Evolutionary conservation across 345 rosid species (phyloP), one percentile per base, ranked within the genome.

Genomic region (Syzygium grande): DNA sequence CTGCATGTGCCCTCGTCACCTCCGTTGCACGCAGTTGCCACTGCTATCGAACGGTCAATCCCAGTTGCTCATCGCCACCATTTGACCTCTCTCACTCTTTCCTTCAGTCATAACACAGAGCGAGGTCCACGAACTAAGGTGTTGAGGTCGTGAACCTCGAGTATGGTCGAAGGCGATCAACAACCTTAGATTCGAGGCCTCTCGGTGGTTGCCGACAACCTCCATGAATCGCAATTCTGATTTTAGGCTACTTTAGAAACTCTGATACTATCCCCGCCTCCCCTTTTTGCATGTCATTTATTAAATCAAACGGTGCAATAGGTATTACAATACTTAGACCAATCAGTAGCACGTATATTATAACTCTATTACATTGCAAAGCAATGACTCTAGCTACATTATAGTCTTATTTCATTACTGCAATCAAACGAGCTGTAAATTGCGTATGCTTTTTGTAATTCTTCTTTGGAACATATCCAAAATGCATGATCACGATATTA

Each of bases 21-120:
- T 34, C 12, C 23, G 2, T 68, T 27, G 17, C 73, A 10, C 8
- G 0, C 0, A 1, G 14, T 73, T 12, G 4, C 15, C 49, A 3
- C 9, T 2, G 1, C 11, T 30, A 9, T 68, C 0, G 0, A 0
- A 6, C 3, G 2, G 7, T 68, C 23, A 0, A 30, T 68, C 2
- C 43, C 3, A 1, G 5, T 61, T 3, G 16, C 34, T n/a, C 73
- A n/a, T 13, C 38, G 7, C 49, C 49, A 9, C 4, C 1, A 2
- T 38, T 19, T 2, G 8, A 2, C 25, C 80, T 4, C 80, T 73
- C 12, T 30, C 5, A 43, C 46, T 59, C 15, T 30, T 30, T 65
- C 43, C 49, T 29, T 73, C 12, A 3, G 27, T 19, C 3, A 13
- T 14, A 19, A 3, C 27, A 21, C 6, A 0, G 14, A 73, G 8